Evolutionary conservation across 2,329 filamentous ascomycete species (phyloP).

Genomic region (Fusarium transvaalense): DNA sequence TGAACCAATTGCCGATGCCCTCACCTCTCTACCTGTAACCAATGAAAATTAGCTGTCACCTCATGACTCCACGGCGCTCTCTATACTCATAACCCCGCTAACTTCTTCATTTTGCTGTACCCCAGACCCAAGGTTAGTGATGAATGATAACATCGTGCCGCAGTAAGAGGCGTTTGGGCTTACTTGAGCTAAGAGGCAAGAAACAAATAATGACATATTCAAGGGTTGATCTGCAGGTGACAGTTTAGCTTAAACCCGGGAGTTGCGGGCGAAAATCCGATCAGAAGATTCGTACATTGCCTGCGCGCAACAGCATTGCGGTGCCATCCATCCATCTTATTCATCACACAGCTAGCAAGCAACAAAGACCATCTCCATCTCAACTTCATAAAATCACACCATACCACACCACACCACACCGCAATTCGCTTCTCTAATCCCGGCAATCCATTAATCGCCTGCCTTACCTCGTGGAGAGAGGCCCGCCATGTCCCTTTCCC

Average conservation of each 20-base stretch:
- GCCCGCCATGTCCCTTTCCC: slow-evolving; percentile 55
- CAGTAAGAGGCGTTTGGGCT: slow-evolving; percentile 36
- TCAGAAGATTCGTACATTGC: not conserved
- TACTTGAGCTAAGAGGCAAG: slow-evolving; percentile 23
- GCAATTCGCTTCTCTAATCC: slow-evolving; percentile 18
- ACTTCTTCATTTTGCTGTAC: slow-evolving; percentile 11
- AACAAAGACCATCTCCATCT: slow-evolving; percentile 6
- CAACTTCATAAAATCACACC: slow-evolving; percentile 20
- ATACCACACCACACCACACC: slow-evolving; percentile 20
- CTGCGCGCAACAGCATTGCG: not conserved
- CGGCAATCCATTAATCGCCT: slow-evolving; percentile 17
- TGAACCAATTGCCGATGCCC: slow-evolving; percentile 30
- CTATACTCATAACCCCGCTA: slow-evolving; percentile 38
- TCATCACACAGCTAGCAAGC: not conserved
- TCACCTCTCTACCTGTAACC: not conserved
- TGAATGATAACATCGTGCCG: slow-evolving; percentile 42
- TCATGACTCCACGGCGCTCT: slow-evolving; percentile 22
- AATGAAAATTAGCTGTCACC: not conserved
- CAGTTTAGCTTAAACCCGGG: slow-evolving; percentile 3
- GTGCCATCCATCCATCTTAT: slow-evolving; percentile 11
- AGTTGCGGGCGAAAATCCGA: slow-evolving; percentile 20
- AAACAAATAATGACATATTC: slow-evolving; percentile 38
- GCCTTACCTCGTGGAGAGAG: slow-evolving; percentile 28
- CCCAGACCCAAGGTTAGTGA: slow-evolving; percentile 27
- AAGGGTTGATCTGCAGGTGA: slow-evolving; percentile 36